Evolutionary conservation across 495 filamentous ascomycete species (phyloP), one percentile per base, ranked within the genome.

Genomic region (Oidiodendron maius): DNA sequence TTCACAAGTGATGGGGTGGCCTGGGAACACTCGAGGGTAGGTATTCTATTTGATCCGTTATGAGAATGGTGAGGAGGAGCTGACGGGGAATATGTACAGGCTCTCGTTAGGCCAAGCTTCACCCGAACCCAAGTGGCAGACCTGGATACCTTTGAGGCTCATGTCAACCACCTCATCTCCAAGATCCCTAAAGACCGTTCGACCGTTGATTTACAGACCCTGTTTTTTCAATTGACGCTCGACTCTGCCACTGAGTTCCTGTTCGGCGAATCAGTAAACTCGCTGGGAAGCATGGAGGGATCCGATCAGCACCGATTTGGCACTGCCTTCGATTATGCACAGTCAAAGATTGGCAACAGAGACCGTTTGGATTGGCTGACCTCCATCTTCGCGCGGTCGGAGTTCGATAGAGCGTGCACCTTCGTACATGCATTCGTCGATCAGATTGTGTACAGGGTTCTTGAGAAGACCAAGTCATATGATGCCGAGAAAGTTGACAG

Each of bases 181-280:
- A 62, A 58, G 6, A 62, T 78, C 17, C 58, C 76, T 0, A 54
- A 39, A 9, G 72, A 79, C 54, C 71, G 76, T 0, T 55, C 63
- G 1, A 74, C 67, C 0, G 65, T 83, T 12, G 79, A 90, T 59
- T 64, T 91, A 4, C 82, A 84, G 58, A 67, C 74, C 1, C 61
- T 86, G 4, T 85, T 90, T 60, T 83, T 78, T 63, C 48, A 63
- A n/a, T 56, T 85, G 36, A 84, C 84, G 0, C 68, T 89, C 8
- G 85, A 91, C 58, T 70, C 82, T 0, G 73, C 82, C 0, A 89
- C 84, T 0, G 82, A 89, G 51, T 84, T 90, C 58, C 67, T 91
- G 3, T 83, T 89, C 43, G 84, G 86, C 3, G 71, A 79, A 44
- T 70, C 70, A 12, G 64, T 67, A 1, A 54, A 66, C 51, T 68